Evolutionary conservation across 805 yeast genomes (phyloP).

Genomic region (Schwanniomyces polymorphus): DNA sequence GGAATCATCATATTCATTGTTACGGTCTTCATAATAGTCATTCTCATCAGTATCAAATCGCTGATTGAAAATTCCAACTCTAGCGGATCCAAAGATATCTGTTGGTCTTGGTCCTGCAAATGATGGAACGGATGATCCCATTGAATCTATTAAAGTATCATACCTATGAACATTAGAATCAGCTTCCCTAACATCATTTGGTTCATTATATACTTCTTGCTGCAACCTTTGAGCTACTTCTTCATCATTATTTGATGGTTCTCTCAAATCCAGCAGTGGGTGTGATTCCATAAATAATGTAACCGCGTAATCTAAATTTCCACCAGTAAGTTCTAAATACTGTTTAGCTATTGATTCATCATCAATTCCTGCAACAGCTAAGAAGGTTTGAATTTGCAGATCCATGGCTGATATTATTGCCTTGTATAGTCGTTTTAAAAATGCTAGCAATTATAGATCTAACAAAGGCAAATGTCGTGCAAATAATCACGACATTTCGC

Average conservation of each 20-base stretch:
- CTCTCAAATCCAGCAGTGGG: constrained; percentile 12
- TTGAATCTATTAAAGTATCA: constrained; percentile 67
- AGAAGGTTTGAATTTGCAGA: constrained; percentile 65
- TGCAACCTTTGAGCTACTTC: constrained; percentile 64
- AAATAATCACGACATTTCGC: neutral
- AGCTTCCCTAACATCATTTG: constrained; percentile 40
- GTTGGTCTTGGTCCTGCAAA: constrained; percentile 19
- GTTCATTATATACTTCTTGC: constrained; percentile 54
- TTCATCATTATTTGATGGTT: constrained; percentile 33
- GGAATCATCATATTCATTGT: constrained; percentile 17
- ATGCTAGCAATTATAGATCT: neutral
- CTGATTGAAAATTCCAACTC: constrained; percentile 62
- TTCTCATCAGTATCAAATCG: constrained; percentile 42
- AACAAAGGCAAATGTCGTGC: neutral
- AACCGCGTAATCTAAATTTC: constrained; percentile 80
- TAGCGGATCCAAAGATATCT: constrained; percentile 50
- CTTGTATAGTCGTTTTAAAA: neutral
- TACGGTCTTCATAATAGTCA: constrained; percentile 17
- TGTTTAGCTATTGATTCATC: constrained; percentile 70
- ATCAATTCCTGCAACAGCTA: constrained; percentile 78
- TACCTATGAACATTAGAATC: constrained; percentile 77
- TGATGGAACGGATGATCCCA: constrained; percentile 9
- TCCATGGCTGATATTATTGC: constrained; percentile 24
- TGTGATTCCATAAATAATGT: constrained; percentile 70
- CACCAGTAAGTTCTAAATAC: constrained; percentile 76